phyloP scores from a whole-genome alignment of 1,284 basidiomycete genomes.

The Apiotrichum mycotoxinovorans region DNA sequence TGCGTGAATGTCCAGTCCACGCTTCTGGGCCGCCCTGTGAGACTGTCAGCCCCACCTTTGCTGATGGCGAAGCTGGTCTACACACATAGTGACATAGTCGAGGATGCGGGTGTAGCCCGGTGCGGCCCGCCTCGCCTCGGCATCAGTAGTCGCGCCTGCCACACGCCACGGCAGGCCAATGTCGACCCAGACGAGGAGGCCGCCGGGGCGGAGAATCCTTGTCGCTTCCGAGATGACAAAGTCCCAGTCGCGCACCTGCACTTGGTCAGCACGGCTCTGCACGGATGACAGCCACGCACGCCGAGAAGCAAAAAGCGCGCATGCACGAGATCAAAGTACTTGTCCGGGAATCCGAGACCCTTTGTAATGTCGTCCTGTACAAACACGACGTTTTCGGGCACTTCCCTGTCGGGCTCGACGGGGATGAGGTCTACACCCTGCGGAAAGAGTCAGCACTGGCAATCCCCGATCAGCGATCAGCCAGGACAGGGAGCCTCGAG shows the following conservation, averaged over 20 bases:
- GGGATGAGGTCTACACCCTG: conserved; percentile 18
- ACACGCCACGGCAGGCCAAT: background rate
- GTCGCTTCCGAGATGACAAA: conserved; percentile 10
- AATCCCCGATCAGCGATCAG: background rate
- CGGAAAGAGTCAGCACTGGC: too few species aligned
- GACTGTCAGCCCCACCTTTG: background rate
- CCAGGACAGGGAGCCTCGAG: background rate
- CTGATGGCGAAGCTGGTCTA: too few species aligned
- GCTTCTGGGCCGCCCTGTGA: background rate
- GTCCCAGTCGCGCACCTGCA: conserved; percentile 16
- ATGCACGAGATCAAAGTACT: conserved; percentile 19
- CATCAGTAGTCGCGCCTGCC: background rate
- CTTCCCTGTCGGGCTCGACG: conserved; percentile 10
- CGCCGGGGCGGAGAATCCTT: conserved; percentile 14
- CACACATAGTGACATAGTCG: background rate
- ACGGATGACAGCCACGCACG: conserved; percentile 3
- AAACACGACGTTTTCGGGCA: conserved; percentile 20
- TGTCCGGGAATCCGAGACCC: conserved; percentile 17
- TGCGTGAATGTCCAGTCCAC: background rate
- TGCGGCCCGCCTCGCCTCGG: background rate
- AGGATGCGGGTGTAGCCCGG: conserved; percentile 1
- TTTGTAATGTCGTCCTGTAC: conserved; percentile 13
- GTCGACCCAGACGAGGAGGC: conserved; percentile 13
- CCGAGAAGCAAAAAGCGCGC: conserved; percentile 12
- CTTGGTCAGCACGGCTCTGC: background rate